Conservation (phyloP, 2,329 filamentous ascomycete genomes). For the Nemania sp. region DNA sequence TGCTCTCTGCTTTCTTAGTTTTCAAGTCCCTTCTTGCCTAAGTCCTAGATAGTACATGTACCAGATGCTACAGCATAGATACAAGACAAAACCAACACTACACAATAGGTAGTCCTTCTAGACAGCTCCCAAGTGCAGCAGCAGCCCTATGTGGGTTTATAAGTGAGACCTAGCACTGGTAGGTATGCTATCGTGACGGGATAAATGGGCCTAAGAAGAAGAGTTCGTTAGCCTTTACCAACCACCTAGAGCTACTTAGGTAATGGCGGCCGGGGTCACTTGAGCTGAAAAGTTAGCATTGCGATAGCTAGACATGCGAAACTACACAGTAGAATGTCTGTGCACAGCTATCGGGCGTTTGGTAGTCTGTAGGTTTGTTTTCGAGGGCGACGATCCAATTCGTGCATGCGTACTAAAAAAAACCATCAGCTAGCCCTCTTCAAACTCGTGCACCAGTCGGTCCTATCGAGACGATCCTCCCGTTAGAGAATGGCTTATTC, state of each 20-base stretch:
- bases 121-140: neutral
- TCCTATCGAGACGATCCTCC: neutral
- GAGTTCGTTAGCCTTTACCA: neutral
- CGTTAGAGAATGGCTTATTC: neutral
- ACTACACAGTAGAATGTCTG: neutral
- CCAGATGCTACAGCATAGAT: neutral
- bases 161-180: neutral
- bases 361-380: neutral
- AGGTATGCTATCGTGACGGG: conserved; percentile 9
- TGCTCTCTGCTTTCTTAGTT: neutral
- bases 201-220: neutral
- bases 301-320: neutral
- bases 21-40: conserved; percentile 3
- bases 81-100: neutral
- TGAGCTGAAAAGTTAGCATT: conserved; percentile 19
- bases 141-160: conserved; percentile 2
- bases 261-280: neutral
- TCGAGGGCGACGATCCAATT: neutral
- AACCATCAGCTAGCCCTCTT: neutral
- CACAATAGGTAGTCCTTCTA: conserved; percentile 1
- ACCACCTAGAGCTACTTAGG: neutral
- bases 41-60: neutral
- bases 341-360: neutral
- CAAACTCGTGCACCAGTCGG: neutral
- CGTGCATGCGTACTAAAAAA: neutral